phyloP scores from a whole-genome alignment of 2,329 filamentous ascomycete species.

The Emericellopsis atlantica region DNA sequence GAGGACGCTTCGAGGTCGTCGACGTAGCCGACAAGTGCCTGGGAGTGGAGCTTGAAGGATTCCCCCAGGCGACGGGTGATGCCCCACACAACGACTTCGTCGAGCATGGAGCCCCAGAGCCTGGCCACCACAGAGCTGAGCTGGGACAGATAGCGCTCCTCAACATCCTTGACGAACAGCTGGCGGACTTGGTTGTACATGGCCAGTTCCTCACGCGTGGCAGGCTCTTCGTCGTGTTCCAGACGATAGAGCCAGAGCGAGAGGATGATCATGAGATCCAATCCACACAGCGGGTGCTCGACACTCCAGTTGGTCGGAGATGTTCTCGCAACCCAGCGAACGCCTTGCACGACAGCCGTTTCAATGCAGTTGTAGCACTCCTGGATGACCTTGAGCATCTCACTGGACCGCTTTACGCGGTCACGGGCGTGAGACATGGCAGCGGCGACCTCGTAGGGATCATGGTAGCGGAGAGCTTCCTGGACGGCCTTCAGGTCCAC shows the following conservation, averaged over 20 bases:
- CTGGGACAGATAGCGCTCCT: conserved; percentile 69
- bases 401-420: conserved; percentile 84
- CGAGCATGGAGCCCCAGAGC: conserved; percentile 95
- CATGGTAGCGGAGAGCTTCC: conserved; percentile 92
- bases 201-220: conserved; percentile 67
- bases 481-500: conserved; percentile 94
- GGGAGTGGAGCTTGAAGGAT: conserved; percentile 91
- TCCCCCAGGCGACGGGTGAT: conserved; percentile 96
- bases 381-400: conserved; percentile 98
- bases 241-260: conserved; percentile 97
- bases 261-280: conserved; percentile 96
- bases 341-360: conserved; percentile 84
- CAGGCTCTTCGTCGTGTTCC: conserved; percentile 94
- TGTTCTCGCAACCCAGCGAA: conserved; percentile 95
- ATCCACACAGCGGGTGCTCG: conserved; percentile 88
- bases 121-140: conserved; percentile 91
- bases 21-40: conserved; percentile 89
- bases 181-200: conserved; percentile 91
- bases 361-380: conserved; percentile 97
- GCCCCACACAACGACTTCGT: conserved; percentile 97
- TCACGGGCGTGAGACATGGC: conserved; percentile 93
- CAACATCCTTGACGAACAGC: conserved; percentile 82
- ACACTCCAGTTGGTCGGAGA: conserved; percentile 98
- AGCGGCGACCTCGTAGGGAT: conserved; percentile 90
- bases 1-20: conserved; percentile 64